A percentile compares a stretch with the other conserved stretches of the same genome.
phyloP scores from a whole-genome alignment of 1,284 basidiomycete species.

The Tylopilus sp. region DNA sequence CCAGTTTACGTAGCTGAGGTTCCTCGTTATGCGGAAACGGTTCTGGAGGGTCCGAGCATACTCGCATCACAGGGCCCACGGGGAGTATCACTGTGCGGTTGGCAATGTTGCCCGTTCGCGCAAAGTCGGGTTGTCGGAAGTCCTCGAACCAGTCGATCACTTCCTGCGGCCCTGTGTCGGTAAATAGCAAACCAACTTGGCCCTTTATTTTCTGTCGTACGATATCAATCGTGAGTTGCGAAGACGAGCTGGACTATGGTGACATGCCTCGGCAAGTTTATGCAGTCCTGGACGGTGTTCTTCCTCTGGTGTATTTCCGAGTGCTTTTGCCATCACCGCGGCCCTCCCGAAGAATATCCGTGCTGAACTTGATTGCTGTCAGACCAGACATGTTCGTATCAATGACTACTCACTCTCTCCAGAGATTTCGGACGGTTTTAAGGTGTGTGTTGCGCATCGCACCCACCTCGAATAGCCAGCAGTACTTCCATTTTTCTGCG shows the following conservation, averaged over 20 bases:
- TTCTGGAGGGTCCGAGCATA: conserved; percentile 70
- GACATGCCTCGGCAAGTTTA: conserved; percentile 73
- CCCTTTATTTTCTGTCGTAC: conserved; percentile 81
- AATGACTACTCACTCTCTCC: conserved; percentile 74
- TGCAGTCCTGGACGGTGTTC: conserved; percentile 82
- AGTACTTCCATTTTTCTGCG: conserved; percentile 86
- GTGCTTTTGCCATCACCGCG: conserved; percentile 92
- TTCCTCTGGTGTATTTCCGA: conserved; percentile 85
- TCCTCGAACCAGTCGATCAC: conserved; percentile 94
- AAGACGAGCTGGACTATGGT: neutral
- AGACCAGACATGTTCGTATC: conserved; percentile 1
- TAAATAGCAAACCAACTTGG: conserved; percentile 91
- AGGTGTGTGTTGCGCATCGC: conserved; percentile 94
- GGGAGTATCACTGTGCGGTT: conserved; percentile 75
- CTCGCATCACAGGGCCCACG: conserved; percentile 68
- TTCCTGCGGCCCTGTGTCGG: conserved; percentile 82
- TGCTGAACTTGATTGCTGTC: conserved; percentile 55
- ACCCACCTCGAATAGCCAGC: conserved; percentile 93
- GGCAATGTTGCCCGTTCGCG: conserved; percentile 82
- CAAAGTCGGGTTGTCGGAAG: conserved; percentile 89
- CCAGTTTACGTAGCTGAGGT: conserved; percentile 90
- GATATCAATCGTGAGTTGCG: conserved; percentile 8
- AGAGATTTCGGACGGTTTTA: conserved; percentile 89
- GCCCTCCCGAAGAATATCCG: conserved; percentile 93
- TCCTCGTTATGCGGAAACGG: conserved; percentile 97